Evolutionary conservation across 164 flowering plant genomes (phyloP).

Genomic region (Aristolochia californica): DNA sequence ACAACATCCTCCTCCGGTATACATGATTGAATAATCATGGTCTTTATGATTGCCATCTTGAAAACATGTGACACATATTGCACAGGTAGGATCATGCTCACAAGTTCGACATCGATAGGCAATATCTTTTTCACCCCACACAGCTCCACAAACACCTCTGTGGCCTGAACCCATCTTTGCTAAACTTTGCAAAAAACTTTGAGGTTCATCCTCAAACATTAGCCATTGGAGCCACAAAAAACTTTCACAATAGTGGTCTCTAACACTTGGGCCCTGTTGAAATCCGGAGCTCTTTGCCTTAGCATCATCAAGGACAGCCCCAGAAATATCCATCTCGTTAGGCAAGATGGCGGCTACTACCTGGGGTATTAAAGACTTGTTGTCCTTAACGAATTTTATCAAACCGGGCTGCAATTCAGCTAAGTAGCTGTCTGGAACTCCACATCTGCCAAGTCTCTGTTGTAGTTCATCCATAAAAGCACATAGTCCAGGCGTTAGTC

Average conservation of each 20-base stretch:
- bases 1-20: constrained; percentile 95
- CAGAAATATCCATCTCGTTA: constrained; percentile 36
- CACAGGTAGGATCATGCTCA: constrained; percentile 94
- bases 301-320: constrained; percentile 9
- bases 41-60: constrained; percentile 84
- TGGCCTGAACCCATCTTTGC: constrained; percentile 40
- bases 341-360: constrained; percentile 60
- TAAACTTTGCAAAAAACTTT: constrained; percentile 26
- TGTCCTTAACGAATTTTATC: constrained; percentile 40
- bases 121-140: constrained; percentile 81
- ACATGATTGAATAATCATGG: constrained; percentile 81
- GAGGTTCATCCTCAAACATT: constrained; percentile 80
- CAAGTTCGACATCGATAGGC: constrained; percentile 86
- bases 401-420: constrained; percentile 33
- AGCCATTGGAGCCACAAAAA: constrained; percentile 84
- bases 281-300: constrained; percentile 15
- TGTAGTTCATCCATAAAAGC: background rate
- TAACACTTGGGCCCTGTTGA: constrained; percentile 15
- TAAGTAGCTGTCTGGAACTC: constrained; percentile 42
- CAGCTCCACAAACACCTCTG: constrained; percentile 93
- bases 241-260: constrained; percentile 41
- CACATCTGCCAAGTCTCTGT: constrained; percentile 59
- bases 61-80: constrained; percentile 95
- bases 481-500: background rate
- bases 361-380: constrained; percentile 25